These are phyloP conservation scores for Pterocarpus santalinus DNA, from an alignment of 306 rosid genomes.

Conservation along the genomic window DNA sequence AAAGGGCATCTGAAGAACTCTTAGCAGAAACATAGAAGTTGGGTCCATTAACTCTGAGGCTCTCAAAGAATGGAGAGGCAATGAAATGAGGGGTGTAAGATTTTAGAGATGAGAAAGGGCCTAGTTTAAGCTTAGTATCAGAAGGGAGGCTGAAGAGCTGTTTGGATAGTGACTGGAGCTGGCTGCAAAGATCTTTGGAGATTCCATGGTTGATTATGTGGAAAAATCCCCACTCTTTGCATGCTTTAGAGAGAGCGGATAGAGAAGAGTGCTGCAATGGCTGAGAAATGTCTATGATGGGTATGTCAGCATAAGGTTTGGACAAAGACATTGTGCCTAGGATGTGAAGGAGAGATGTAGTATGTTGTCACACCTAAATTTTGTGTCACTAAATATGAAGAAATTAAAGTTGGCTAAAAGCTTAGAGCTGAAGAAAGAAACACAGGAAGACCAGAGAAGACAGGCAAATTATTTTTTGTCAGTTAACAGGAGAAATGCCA, in stretches of 20 bases:
- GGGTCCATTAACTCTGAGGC: constrained; percentile 83
- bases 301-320: constrained; percentile 64
- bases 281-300: constrained; percentile 76
- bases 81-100: constrained; percentile 88
- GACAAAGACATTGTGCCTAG: constrained; percentile 58
- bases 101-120: constrained; percentile 76
- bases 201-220: constrained; percentile 87
- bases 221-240: constrained; percentile 88
- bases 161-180: constrained; percentile 60
- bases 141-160: constrained; percentile 70
- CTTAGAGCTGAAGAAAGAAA: constrained; percentile 34
- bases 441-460: neutral
- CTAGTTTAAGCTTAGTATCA: constrained; percentile 77
- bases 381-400: constrained; percentile 45
- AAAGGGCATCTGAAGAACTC: constrained; percentile 63
- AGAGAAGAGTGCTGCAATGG: constrained; percentile 63
- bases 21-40: constrained; percentile 77
- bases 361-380: constrained; percentile 54
- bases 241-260: constrained; percentile 63
- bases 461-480: constrained; percentile 12
- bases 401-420: constrained; percentile 35
- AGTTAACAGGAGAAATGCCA: constrained; percentile 33
- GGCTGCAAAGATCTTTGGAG: constrained; percentile 68
- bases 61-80: constrained; percentile 93
- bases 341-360: constrained; percentile 47